phyloP scores from a whole-genome alignment of 148 eudicot species.

The Hydrangea macrophylla region DNA sequence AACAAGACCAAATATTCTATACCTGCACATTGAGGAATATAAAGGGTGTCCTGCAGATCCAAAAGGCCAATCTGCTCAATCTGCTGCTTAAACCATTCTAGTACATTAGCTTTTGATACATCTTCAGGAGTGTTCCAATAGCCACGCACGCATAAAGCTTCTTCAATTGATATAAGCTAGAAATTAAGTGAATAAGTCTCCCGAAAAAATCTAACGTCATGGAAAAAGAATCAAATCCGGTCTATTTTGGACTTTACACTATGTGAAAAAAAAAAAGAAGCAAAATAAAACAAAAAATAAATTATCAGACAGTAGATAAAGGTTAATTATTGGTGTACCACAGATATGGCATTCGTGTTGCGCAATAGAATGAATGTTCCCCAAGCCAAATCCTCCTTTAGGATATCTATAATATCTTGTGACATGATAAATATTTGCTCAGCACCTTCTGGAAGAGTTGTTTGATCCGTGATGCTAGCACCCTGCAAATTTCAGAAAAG shows the following conservation, averaged over 20 bases:
- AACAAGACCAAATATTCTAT: constrained; percentile 6
- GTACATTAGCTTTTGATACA: constrained; percentile 39
- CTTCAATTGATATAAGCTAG: constrained; percentile 70
- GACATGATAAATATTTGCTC: constrained; percentile 81
- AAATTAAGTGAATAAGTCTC: constrained; percentile 16
- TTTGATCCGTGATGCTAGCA: constrained; percentile 47
- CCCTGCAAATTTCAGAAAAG: constrained; percentile 46
- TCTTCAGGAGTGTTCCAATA: constrained; percentile 76
- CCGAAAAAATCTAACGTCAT: neutral
- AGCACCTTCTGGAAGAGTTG: constrained; percentile 55
- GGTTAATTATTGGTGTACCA: constrained; percentile 39
- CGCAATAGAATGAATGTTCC: constrained; percentile 75
- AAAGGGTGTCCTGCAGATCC: constrained; percentile 59
- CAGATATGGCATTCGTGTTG: constrained; percentile 82
- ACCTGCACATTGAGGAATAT: constrained; percentile 75
- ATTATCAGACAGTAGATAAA: too few relatives aligned
- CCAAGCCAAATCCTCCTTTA: constrained; percentile 96
- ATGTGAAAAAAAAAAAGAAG: neutral
- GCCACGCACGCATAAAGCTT: constrained; percentile 80
- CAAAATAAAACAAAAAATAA: too few relatives aligned
- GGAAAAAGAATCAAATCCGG: neutral
- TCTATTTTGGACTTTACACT: neutral
- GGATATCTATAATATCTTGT: constrained; percentile 46
- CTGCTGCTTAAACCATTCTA: constrained; percentile 61
- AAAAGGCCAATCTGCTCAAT: constrained; percentile 51